Base-by-base conservation (phyloP, 164 flowering plant species). In the Vitis cinerea region DNA sequence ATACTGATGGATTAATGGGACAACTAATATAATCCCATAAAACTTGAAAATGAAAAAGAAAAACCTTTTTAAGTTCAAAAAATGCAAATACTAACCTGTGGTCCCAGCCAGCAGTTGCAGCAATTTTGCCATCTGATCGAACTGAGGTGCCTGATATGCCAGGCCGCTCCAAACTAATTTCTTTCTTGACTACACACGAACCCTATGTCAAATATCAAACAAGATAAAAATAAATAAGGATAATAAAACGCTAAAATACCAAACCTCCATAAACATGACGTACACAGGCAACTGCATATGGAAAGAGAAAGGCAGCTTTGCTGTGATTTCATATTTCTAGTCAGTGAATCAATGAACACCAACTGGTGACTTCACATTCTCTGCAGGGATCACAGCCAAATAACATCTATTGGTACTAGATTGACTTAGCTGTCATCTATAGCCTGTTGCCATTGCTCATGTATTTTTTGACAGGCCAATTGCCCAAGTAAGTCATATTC, bases 61-160 rank as follows among this genome's bases (percentile, higher is more conserved):
- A 27, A n/a, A n/a, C 27, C 29, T 19, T 59, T 59, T 59, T 59
- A n/a, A 19, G n/a, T n/a, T 59, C 23, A 6, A 37, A 37, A 31
- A 37, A 37, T 37, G 44, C 7, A 6, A 37, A 37, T 37, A 66
- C 78, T 17, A 77, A 93, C 98, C 98, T 82, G 72, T 88, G 97
- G 67, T 95, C 98, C 98, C 99, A 93, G 55, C 99, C 97, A 71
- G 96, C 97, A 76, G 97, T 86, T 17, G 92, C 99, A 63, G 84
- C 89, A 79, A 95, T 86, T 79, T 90, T 95, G 13, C 80, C 80
- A 80, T 95, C 98, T 17, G 85, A 59, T 58, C 97, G 83, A 53
- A 95, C 82, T 60, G 96, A 78, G 54, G 85, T 72, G 69, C 83
- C 79, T 7, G 94, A 83, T 74, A 88, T 84, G 72, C 96, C 99